Evolutionary conservation across 306 rosid species (phyloP), one percentile per base, ranked within the genome.

Genomic region (Clitoria ternatea): DNA sequence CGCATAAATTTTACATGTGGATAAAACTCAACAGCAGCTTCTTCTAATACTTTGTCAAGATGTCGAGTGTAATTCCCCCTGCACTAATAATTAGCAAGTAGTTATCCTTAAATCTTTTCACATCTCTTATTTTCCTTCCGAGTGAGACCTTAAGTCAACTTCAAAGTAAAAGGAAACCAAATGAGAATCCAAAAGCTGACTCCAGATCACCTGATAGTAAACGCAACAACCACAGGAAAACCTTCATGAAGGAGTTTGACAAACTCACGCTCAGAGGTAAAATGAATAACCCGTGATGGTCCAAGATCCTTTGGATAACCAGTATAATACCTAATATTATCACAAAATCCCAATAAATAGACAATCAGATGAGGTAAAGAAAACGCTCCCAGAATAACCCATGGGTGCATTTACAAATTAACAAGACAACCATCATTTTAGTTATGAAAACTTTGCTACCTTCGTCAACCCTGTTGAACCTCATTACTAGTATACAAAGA

Each of bases 221-320:
- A 94, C 22, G 97, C 97, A 79, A 80, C 97, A 60, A 85, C 92
- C 17, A 90, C 81, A 7, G 97, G 99, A 82, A 78, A 50, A 56
- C 96, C 95, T 83, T 94, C 94, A 56, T 89, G 94, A 78, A 94
- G 97, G 52, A 94, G 92, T 43, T 81, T 87, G 65, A 94, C 86
- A 76, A 94, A 94, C 75, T 94, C 90, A 10, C 92, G 94, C 81
- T 94, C 97, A 42, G 97, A 90, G 39, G 90, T 89, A 82, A 90
- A 91, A 89, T 89, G 85, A 80, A 89, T 75, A 54, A 94, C 88
- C 79, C 87, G 75, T 23, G 99, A 87, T 39, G 96, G 91, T 69
- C 95, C 97, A 37, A 91, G 91, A 77, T 85, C 85, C 87, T 94
- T 94, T 29, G 97, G 97, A 72, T 83, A 89, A 66, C 97, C 96